phyloP scores from a whole-genome alignment of 2,329 filamentous ascomycete species.

The Harringtonia aguacate region DNA sequence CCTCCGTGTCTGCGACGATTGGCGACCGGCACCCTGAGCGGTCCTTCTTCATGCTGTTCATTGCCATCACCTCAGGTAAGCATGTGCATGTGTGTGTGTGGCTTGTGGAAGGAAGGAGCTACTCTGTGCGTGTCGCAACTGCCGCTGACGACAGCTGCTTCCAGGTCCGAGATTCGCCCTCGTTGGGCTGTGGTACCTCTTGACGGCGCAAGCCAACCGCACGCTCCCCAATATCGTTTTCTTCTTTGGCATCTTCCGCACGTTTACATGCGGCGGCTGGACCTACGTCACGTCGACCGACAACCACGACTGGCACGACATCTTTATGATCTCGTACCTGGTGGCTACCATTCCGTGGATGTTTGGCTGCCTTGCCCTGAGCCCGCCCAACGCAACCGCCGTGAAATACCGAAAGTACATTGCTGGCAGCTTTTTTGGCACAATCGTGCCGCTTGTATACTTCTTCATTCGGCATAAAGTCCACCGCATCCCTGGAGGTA shows the following conservation, averaged over 20 bases:
- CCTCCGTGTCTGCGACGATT: conserved; percentile 91
- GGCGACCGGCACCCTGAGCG: conserved; percentile 95
- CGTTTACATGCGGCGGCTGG: conserved; percentile 92
- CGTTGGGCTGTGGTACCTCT: conserved; percentile 82
- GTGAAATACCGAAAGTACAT: conserved; percentile 84
- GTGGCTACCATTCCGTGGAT: conserved; percentile 95
- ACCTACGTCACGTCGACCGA: conserved; percentile 98
- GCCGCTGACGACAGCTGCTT: neutral
- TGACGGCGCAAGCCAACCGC: conserved; percentile 67
- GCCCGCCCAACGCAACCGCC: conserved; percentile 71
- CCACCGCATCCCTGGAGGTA: conserved; percentile 86
- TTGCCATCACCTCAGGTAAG: conserved; percentile 83
- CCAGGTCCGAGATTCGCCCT: conserved; percentile 81
- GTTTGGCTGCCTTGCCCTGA: conserved; percentile 75
- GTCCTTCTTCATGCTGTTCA: conserved; percentile 94
- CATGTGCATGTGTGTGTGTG: too few species aligned
- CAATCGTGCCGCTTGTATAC: conserved; percentile 81
- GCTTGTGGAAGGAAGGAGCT: conserved; percentile 1
- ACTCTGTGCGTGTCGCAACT: neutral
- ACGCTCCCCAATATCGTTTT: conserved; percentile 74
- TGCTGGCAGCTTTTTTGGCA: conserved; percentile 77
- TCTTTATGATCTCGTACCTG: conserved; percentile 98
- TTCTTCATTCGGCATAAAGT: conserved; percentile 99
- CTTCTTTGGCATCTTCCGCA: conserved; percentile 72
- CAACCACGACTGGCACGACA: conserved; percentile 97